phyloP scores from a whole-genome alignment of 148 eudicot species.

The Chenopodium formosanum region DNA sequence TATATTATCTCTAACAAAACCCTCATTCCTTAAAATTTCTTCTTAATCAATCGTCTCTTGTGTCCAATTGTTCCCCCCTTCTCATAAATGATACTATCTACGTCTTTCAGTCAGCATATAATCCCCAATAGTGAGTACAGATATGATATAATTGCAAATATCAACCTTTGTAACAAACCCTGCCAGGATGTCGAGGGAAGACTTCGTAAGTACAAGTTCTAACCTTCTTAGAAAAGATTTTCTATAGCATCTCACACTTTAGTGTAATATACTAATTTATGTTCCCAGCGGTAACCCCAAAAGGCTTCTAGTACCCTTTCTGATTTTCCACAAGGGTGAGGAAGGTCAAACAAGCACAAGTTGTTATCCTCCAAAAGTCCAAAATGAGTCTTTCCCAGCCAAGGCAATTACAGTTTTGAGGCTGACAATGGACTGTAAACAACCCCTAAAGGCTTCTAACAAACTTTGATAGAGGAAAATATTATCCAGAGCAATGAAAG shows the following conservation, averaged over 20 bases:
- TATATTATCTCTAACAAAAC: not conserved
- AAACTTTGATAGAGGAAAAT: not conserved
- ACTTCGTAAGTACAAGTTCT: too few species aligned
- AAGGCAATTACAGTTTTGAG: not conserved
- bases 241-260: too few species aligned
- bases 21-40: not conserved
- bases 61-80: not conserved
- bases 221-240: too few species aligned
- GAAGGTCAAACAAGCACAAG: slow-evolving; percentile 1
- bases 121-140: not conserved
- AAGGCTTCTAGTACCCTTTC: not conserved
- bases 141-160: not conserved
- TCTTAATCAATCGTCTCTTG: not conserved
- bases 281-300: not conserved
- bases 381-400: not conserved
- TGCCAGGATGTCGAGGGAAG: too few species aligned
- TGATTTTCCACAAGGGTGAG: not conserved
- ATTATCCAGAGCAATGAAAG: not conserved
- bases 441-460: not conserved
- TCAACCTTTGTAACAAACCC: not conserved
- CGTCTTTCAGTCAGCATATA: not conserved
- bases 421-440: not conserved
- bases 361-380: not conserved
- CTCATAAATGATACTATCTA: not conserved
- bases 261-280: not conserved